phyloP scores from a whole-genome alignment of 2,329 filamentous ascomycete species.

The Rosellinia necatrix region DNA sequence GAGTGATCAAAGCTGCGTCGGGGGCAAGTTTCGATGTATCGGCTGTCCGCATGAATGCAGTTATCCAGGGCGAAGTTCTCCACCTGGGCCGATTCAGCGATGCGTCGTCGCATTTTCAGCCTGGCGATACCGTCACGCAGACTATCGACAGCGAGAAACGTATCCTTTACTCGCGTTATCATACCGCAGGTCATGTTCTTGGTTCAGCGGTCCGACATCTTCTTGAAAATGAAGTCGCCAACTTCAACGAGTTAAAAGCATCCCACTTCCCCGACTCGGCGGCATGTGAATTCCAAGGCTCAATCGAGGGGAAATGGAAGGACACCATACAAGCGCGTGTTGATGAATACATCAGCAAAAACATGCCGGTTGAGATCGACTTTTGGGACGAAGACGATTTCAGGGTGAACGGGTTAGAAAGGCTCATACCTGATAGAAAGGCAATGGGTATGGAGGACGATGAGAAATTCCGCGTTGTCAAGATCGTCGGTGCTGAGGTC shows the following conservation, averaged over 20 bases:
- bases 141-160: conserved; percentile 64
- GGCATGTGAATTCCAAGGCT: conserved; percentile 68
- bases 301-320: conserved; percentile 68
- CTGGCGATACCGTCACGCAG: conserved; percentile 56
- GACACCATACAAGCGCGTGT: conserved; percentile 64
- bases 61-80: conserved; percentile 59
- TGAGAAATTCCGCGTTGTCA: conserved; percentile 68
- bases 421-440: conserved; percentile 57
- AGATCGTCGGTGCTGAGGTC: conserved; percentile 68
- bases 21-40: conserved; percentile 54
- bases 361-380: conserved; percentile 64
- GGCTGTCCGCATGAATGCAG: conserved; percentile 60
- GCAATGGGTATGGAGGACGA: conserved; percentile 46
- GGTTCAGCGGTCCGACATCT: conserved; percentile 68
- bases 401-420: conserved; percentile 54
- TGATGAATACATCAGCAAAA: conserved; percentile 60
- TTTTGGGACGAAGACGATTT: conserved; percentile 73
- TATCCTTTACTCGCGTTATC: conserved; percentile 67
- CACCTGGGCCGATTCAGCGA: conserved; percentile 65
- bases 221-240: conserved; percentile 53
- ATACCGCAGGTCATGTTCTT: conserved; percentile 76
- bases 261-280: conserved; percentile 72
- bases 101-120: conserved; percentile 41
- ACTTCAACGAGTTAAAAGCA: conserved; percentile 71
- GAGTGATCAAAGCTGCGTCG: conserved; percentile 52